Evolutionary conservation across 345 rosid species (phyloP), one percentile per base, ranked within the genome.

Genomic region (Angophora floribunda): DNA sequence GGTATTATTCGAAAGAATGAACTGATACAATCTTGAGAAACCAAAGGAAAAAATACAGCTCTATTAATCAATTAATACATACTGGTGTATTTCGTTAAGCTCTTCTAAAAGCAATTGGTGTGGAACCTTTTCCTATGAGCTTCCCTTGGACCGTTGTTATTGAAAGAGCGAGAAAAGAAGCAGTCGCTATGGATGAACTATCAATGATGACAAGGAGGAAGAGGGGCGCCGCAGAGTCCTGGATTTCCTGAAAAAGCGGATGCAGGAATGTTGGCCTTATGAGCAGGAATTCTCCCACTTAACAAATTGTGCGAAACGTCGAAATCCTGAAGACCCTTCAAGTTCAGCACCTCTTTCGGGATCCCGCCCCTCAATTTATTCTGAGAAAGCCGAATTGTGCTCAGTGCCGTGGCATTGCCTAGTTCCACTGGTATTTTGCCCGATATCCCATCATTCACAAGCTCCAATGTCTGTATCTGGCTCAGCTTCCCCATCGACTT

Each of bases 171-270:
- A 86, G 14, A 5, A 21, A 12, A 51, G 26, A 52, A 24, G 6
- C 59, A 65, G 86, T 5, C 79, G 85, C 45, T 17, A 36, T 10
- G 24, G 82, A 75, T 75, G 49, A 75, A 36, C 28, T 53, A 87
- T 85, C 89, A 89, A 11, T 55, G 84, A 61, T 89, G 89, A 52
- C 97, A 94, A 82, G 94, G 94, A 49, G 92, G 94, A 89, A 95
- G 95, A 36, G 96, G 95, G 84, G 88, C 51, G 30, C 92, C 96
- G 84, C 96, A 95, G 79, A 93, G 91, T 13, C 94, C 93, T 52
- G 88, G 89, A 87, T 93, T 95, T 51, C 92, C 88, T 79, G 49
- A 47, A 86, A 93, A 93, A 7, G 94, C 90, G 85, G 94, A 92
- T 2, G 59, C 94, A 21, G 96, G 95, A 86, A 95, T 82, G 7